Conservation (phyloP, 2,329 filamentous ascomycete species). For the Xylaria sp. region DNA sequence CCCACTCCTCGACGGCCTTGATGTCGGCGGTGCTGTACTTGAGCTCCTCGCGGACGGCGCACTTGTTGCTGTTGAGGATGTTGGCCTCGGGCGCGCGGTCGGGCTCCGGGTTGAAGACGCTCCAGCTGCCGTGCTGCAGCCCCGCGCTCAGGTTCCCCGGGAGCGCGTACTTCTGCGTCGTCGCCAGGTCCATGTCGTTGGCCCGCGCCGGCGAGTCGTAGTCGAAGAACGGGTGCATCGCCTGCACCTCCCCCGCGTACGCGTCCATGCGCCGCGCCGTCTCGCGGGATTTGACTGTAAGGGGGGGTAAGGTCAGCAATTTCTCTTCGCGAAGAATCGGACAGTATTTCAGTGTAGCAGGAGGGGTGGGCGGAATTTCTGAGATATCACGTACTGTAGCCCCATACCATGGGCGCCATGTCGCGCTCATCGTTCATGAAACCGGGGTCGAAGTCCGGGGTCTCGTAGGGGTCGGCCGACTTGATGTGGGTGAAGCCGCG, state of each 20-base stretch:
- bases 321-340: not conserved
- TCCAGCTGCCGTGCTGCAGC: slow-evolving; percentile 76
- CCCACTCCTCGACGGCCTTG: slow-evolving; percentile 68
- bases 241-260: slow-evolving; percentile 73
- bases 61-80: slow-evolving; percentile 65
- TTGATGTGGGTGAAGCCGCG: slow-evolving; percentile 72
- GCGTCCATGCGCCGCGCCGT: slow-evolving; percentile 77
- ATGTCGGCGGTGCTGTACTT: slow-evolving; percentile 68
- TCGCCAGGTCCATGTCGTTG: slow-evolving; percentile 73
- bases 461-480: slow-evolving; percentile 72
- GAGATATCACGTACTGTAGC: slow-evolving; percentile 53
- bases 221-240: slow-evolving; percentile 72
- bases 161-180: slow-evolving; percentile 75
- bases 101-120: slow-evolving; percentile 56
- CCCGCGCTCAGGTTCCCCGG: slow-evolving; percentile 71
- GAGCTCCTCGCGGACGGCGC: slow-evolving; percentile 63
- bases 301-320: not conserved
- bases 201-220: slow-evolving; percentile 71
- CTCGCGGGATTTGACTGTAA: slow-evolving; percentile 70
- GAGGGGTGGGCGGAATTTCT: too few species aligned
- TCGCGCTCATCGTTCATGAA: slow-evolving; percentile 87
- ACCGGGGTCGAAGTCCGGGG: slow-evolving; percentile 76
- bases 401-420: slow-evolving; percentile 85
- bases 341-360: too few species aligned
- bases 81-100: slow-evolving; percentile 51